Evolutionary conservation across 495 filamentous ascomycete genomes (phyloP).

Genomic region (Lophium mytilinum): DNA sequence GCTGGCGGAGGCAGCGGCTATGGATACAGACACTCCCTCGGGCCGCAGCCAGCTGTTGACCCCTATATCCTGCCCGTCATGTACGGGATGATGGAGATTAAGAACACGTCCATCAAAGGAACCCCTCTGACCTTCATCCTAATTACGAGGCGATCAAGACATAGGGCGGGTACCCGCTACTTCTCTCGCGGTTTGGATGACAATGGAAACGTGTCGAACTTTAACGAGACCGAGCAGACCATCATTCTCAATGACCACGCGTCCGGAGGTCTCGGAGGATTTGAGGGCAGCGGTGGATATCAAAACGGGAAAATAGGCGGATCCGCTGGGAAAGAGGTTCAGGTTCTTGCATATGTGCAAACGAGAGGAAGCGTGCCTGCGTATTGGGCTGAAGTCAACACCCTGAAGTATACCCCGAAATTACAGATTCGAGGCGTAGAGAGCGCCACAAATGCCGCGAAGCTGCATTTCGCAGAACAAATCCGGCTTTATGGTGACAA

Average conservation of each 20-base stretch:
- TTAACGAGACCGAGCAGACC: constrained; percentile 94
- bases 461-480: constrained; percentile 84
- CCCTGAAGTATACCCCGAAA: constrained; percentile 77
- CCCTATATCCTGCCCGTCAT: constrained; percentile 93
- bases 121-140: constrained; percentile 77
- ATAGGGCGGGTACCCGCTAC: constrained; percentile 85
- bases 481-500: constrained; percentile 90
- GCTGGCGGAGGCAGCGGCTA: constrained; percentile 32
- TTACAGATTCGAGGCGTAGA: constrained; percentile 81
- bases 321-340: constrained; percentile 59
- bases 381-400: constrained; percentile 92
- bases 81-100: constrained; percentile 88
- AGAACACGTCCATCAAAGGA: constrained; percentile 67
- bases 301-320: constrained; percentile 57
- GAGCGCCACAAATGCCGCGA: constrained; percentile 68
- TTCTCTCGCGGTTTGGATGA: constrained; percentile 91
- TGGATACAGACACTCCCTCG: constrained; percentile 37
- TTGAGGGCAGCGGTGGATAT: constrained; percentile 66
- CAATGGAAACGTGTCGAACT: constrained; percentile 88
- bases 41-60: constrained; percentile 68
- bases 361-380: constrained; percentile 91
- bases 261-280: constrained; percentile 65
- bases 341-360: constrained; percentile 88
- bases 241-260: constrained; percentile 73
- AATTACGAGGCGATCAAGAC: constrained; percentile 77